A percentile compares a stretch with the other conserved stretches of the same genome.
These are phyloP conservation scores for Spergularia azorica DNA, from an alignment of 179 eudicot genomes.

Conservation along the genomic window DNA sequence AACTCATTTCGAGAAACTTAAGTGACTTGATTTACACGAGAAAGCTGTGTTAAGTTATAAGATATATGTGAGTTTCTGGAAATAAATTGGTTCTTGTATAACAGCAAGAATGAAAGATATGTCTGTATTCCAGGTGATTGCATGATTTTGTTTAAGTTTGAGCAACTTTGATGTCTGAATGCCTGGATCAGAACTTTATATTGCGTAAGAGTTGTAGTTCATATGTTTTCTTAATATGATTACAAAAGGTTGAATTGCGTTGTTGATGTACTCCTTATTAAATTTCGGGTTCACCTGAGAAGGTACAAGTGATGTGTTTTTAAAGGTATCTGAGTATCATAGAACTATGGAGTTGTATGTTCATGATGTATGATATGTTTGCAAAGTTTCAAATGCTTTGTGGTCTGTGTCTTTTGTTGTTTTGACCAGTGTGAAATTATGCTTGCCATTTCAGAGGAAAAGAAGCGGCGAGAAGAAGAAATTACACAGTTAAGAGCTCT, in stretches of 20 bases:
- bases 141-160: neutral
- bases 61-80: neutral
- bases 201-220: neutral
- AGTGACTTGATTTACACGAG: neutral
- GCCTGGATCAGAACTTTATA: neutral
- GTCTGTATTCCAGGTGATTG: neutral
- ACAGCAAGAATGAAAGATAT: neutral
- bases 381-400: neutral
- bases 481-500: slow-evolving; percentile 55
- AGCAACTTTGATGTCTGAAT: neutral
- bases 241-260: neutral
- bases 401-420: neutral
- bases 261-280: neutral
- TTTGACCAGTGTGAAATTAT: slow-evolving; percentile 7
- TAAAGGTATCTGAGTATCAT: neutral
- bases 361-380: neutral
- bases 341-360: neutral
- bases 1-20: neutral
- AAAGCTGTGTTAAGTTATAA: neutral
- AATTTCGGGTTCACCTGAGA: neutral
- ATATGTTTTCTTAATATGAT: neutral
- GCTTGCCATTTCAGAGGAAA: slow-evolving; percentile 49
- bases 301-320: neutral
- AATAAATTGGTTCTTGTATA: too few relatives aligned
- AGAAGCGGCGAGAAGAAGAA: slow-evolving; percentile 54